These are phyloP conservation scores for Mortierella sp. DNA, from an alignment of 371 early-diverging fungal genomes.

Conservation along the genomic window DNA sequence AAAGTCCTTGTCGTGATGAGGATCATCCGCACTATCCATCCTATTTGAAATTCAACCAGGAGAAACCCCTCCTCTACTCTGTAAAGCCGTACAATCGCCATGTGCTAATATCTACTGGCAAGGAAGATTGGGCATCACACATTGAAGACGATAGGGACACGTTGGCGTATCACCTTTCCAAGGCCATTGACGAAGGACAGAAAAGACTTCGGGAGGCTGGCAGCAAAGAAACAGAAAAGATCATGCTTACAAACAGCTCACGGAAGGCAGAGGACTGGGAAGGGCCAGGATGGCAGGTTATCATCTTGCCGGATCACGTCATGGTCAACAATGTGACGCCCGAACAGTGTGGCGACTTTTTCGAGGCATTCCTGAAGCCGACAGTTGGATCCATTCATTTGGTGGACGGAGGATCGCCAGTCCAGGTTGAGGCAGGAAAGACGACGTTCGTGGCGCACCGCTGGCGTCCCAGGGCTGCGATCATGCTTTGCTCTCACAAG, in stretches of 20 bases:
- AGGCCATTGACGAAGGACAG: conserved; percentile 37
- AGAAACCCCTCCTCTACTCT: conserved; percentile 63
- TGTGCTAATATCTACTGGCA: conserved; percentile 73
- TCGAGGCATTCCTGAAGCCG: conserved; percentile 59
- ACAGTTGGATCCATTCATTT: conserved; percentile 54
- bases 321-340: conserved; percentile 63
- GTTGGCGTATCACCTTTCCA: conserved; percentile 47
- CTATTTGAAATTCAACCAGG: conserved; percentile 71
- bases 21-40: conserved; percentile 73
- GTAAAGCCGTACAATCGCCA: conserved; percentile 80
- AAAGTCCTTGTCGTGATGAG: conserved; percentile 55
- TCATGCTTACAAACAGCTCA: conserved; percentile 65
- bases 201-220: conserved; percentile 17
- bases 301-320: conserved; percentile 67
- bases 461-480: conserved; percentile 58
- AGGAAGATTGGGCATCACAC: conserved; percentile 68
- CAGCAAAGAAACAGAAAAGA: conserved; percentile 28
- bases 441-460: conserved; percentile 58
- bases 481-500: conserved; percentile 84
- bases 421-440: conserved; percentile 32
- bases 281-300: conserved; percentile 54
- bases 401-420: conserved; percentile 89
- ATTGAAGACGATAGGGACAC: conserved; percentile 69
- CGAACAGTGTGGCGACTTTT: conserved; percentile 60
- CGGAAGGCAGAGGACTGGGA: conserved; percentile 31